These are phyloP conservation scores for Simmondsia chinensis DNA, from an alignment of 148 eudicot species.

Conservation along the genomic window DNA sequence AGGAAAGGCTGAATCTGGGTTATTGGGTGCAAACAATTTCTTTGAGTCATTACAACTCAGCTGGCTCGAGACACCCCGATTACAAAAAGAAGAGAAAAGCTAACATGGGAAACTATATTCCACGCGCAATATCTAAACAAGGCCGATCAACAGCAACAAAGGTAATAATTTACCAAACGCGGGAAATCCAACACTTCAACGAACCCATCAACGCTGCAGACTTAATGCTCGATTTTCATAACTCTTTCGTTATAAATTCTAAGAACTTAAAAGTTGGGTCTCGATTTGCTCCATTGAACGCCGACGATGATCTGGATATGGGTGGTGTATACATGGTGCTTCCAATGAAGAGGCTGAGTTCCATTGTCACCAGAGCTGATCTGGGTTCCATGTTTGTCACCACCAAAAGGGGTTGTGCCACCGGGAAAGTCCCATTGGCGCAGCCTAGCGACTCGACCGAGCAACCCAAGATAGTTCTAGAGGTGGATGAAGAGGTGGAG, in stretches of 20 bases:
- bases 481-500: slow-evolving; percentile 54
- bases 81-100: too few species aligned
- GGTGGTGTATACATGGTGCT: slow-evolving; percentile 53
- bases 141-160: slow-evolving; percentile 20
- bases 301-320: slow-evolving; percentile 75
- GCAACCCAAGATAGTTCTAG: slow-evolving; percentile 5
- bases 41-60: background rate
- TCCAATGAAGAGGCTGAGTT: slow-evolving; percentile 60
- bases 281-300: slow-evolving; percentile 55
- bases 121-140: slow-evolving; percentile 45
- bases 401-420: slow-evolving; percentile 30
- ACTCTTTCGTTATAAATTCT: slow-evolving; percentile 46
- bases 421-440: slow-evolving; percentile 34
- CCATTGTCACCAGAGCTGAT: slow-evolving; percentile 54
- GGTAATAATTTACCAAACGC: slow-evolving; percentile 58
- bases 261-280: slow-evolving; percentile 40
- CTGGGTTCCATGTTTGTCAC: slow-evolving; percentile 53
- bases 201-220: slow-evolving; percentile 65
- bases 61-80: background rate
- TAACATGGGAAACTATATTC: slow-evolving; percentile 70
- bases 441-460: slow-evolving; percentile 17
- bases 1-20: too few species aligned
- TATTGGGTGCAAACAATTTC: too few species aligned
- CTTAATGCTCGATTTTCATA: slow-evolving; percentile 70
- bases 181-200: slow-evolving; percentile 50